These are phyloP conservation scores for Magnusiomyces tetraspermus DNA, from an alignment of 1,139 yeast genomes.

Conservation along the genomic window DNA sequence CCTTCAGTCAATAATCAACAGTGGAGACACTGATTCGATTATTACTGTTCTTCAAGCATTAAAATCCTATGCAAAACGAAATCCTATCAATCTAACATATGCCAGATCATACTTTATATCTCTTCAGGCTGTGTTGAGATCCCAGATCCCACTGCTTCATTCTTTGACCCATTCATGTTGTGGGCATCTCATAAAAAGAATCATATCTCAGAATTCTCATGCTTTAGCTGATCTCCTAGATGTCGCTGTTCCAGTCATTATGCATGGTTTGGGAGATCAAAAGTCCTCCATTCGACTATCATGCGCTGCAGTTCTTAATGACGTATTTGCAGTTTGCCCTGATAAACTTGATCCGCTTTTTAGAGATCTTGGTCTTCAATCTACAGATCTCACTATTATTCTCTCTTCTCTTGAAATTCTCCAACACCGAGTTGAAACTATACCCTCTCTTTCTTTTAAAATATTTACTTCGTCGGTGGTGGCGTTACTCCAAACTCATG, in stretches of 20 bases:
- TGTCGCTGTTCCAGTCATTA: constrained; percentile 48
- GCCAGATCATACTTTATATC: constrained; percentile 41
- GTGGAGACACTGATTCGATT: constrained; percentile 25
- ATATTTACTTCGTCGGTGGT: constrained; percentile 38
- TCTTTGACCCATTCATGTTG: constrained; percentile 53
- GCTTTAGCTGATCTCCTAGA: constrained; percentile 43
- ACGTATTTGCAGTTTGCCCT: constrained; percentile 59
- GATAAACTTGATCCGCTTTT: constrained; percentile 44
- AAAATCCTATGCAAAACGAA: constrained; percentile 63
- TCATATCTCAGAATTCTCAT: constrained; percentile 60
- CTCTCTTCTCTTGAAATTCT: constrained; percentile 38
- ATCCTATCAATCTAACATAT: constrained; percentile 39
- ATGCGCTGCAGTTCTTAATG: constrained; percentile 51
- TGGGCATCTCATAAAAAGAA: constrained; percentile 67
- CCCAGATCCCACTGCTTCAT: constrained; percentile 38
- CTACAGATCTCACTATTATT: constrained; percentile 36
- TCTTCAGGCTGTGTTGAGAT: constrained; percentile 40
- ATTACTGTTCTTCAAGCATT: constrained; percentile 40
- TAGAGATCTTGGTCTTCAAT: constrained; percentile 44
- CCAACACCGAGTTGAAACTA: constrained; percentile 23
- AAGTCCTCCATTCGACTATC: constrained; percentile 39
- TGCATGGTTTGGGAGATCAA: constrained; percentile 45
- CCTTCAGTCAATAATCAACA: not conserved
- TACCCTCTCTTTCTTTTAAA: constrained; percentile 32
- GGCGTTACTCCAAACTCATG: constrained; percentile 30